Base-by-base conservation (phyloP, 306 rosid genomes). In the Alnus glutinosa region DNA sequence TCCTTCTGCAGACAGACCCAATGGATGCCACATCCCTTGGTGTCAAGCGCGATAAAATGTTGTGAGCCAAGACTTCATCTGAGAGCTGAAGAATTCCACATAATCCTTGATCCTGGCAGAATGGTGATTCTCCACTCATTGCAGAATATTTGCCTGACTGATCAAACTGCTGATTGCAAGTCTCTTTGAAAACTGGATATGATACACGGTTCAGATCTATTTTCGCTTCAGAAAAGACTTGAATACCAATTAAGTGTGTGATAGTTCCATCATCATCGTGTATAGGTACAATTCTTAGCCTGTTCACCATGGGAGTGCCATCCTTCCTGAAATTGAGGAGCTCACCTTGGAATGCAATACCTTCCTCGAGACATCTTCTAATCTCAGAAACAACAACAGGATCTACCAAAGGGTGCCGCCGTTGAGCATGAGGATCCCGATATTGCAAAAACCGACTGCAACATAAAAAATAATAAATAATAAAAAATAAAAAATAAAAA, bases 381-480 rank as follows among this genome's bases (percentile, higher is more conserved):
- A 96, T 93, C 91, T 96, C 98, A 69, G 99, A 88, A 50, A 93
- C 98, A 62, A 96, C 99, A 80, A 90, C 99, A 3, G 99, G 99
- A 82, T 96, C 98, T 66, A 93, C 96, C 90, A 93, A 76, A 77
- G 99, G 99, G 80, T 96, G 99, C 55, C 99, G 84, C 80, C 98
- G 83, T 80, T 96, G 97, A 67, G 99, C 97, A 82, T 77, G 94
- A 85, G 93, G 98, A 79, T 96, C 99, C 78, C 98, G 89, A 76
- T 84, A 90, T 68, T 96, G 99, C 69, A 96, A 86, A 92, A 96
- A 93, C 77, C 98, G 97, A 73, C 99, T 96, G 98, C 78, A 88
- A 88, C 81, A 80, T 64, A 64, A 73, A 23, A 23, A 23, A 0
- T 23, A 0, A 23, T 0, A 23, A 23, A 23, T 23, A 23, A 23